These are phyloP conservation scores for Rhodotorula toruloides DNA, from an alignment of 768 basidiomycete genomes.

Conservation along the genomic window DNA sequence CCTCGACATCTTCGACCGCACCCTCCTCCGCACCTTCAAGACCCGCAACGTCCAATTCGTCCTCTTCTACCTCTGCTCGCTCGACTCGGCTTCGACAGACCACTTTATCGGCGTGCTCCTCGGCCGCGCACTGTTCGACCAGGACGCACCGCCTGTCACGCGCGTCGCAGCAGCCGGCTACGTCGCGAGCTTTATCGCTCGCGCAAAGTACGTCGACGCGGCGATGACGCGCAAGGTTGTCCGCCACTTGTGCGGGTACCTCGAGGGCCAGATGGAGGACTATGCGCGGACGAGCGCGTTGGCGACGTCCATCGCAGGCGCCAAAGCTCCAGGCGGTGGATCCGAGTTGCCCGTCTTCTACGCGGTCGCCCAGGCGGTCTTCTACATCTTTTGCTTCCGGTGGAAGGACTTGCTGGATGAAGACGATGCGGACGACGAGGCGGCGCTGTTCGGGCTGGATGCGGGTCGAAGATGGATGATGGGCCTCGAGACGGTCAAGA, in stretches of 20 bases:
- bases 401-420: constrained; percentile 77
- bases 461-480: constrained; percentile 70
- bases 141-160: constrained; percentile 61
- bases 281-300: constrained; percentile 35
- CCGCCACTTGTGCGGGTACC: constrained; percentile 75
- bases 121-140: constrained; percentile 70
- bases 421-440: constrained; percentile 53
- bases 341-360: constrained; percentile 67
- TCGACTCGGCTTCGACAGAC: constrained; percentile 81
- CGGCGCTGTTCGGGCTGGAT: constrained; percentile 47
- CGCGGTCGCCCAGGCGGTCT: constrained; percentile 82
- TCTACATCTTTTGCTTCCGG: constrained; percentile 95
- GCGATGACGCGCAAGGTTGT: constrained; percentile 68
- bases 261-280: constrained; percentile 70
- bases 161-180: constrained; percentile 91
- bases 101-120: constrained; percentile 93
- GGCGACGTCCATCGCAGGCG: background rate
- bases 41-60: constrained; percentile 97
- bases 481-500: constrained; percentile 69
- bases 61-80: constrained; percentile 89
- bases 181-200: constrained; percentile 83
- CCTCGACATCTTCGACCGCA: constrained; percentile 86
- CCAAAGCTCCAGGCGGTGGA: background rate
- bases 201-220: constrained; percentile 77
- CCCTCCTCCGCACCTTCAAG: constrained; percentile 90